phyloP scores from a whole-genome alignment of 257 asterid genomes.

The Solanum rostratum region DNA sequence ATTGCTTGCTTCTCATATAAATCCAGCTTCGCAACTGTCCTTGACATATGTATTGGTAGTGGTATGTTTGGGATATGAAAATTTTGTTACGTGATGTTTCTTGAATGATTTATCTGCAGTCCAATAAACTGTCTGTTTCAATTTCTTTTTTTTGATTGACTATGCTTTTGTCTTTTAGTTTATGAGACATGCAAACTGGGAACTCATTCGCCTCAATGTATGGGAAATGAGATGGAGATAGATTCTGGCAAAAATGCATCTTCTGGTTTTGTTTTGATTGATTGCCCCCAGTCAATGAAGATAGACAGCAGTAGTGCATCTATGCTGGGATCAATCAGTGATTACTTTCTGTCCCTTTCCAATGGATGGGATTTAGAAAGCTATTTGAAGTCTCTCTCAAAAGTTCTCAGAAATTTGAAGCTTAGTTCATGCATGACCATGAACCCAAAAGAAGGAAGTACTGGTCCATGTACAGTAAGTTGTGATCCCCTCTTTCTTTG shows the following conservation, averaged over 20 bases:
- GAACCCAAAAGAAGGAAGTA: conserved; percentile 79
- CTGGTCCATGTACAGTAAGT: conserved; percentile 85
- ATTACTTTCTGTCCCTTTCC: conserved; percentile 88
- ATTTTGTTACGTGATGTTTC: neutral
- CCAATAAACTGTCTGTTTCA: neutral
- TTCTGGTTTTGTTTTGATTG: conserved; percentile 86
- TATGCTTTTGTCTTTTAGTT: conserved; percentile 26
- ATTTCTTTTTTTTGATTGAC: neutral
- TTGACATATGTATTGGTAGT: neutral
- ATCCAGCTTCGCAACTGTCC: neutral
- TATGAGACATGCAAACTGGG: conserved; percentile 97
- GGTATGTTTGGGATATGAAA: neutral
- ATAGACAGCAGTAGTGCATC: conserved; percentile 91
- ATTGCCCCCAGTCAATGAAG: conserved; percentile 98
- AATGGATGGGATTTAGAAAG: conserved; percentile 99
- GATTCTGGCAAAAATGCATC: conserved; percentile 68
- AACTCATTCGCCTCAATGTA: conserved; percentile 75
- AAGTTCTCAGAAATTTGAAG: conserved; percentile 73
- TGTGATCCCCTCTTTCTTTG: conserved; percentile 2
- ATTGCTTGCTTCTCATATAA: neutral
- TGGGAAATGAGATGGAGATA: conserved; percentile 83
- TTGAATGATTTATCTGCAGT: neutral
- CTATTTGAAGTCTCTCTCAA: conserved; percentile 85
- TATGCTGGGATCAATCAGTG: conserved; percentile 95
- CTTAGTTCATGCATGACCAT: conserved; percentile 53